Evolutionary conservation across 202 grass and related monocot species (phyloP), one percentile per base, ranked within the genome.

Genomic region (Saccharum hybrid): DNA sequence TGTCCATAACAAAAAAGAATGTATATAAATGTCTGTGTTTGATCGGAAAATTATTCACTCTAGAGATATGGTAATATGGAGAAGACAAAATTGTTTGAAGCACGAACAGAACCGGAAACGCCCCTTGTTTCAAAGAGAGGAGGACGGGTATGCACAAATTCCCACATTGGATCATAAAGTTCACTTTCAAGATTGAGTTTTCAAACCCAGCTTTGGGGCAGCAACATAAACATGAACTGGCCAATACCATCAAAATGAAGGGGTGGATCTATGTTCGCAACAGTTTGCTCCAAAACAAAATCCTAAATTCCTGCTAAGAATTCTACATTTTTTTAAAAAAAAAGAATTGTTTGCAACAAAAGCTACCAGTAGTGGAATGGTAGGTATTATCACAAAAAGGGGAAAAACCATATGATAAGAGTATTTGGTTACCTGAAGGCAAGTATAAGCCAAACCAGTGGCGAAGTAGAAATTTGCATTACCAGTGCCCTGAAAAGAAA

Each of bases 391-490:
- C 6, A 77, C 12, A 59, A 83, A 39, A 49, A 5, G 48, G 66
- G 72, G 75, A 30, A 77, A 60, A 73, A 48, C 38, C 59, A 73
- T 16, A 45, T 54, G 49, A 75, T 71, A 14, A 36, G 30, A 48
- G 4, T 34, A 72, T 59, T 13, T 61, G 21, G 33, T 62, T 94
- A 98, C 96, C 96, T 98, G 96, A 86, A 98, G 88, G 83, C 96
- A 98, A 33, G 93, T 91, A 94, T 98, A 98, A 69, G 93, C 89
- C 74, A 96, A 83, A 66, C 96, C 89, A 0, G 96, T 98, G 21
- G 93, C 96, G 48, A 96, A 90, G 72, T 98, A 98, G 68, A 98
- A 98, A 92, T 98, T 98, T 71, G 96, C 93, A 76, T 98, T 98
- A 76, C 96, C 96, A 74, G 96, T 98, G 43, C 96, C 96, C 96